Evolutionary conservation across 495 filamentous ascomycete species (phyloP).

Genomic region (Trichoderma asperelloides): DNA sequence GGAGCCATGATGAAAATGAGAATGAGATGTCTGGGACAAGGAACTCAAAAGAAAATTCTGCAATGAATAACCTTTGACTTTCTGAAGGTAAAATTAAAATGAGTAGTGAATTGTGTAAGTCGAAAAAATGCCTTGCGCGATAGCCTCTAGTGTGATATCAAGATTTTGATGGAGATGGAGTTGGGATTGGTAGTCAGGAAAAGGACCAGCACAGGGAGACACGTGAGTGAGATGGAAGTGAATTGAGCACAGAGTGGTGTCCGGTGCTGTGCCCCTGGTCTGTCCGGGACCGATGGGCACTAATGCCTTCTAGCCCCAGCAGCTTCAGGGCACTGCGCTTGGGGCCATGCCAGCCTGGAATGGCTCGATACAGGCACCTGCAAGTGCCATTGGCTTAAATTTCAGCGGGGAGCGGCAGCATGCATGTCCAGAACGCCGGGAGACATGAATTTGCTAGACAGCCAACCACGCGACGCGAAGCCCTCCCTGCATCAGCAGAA

Average conservation of each 20-base stretch:
- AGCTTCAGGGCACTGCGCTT: background rate
- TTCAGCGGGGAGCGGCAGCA: background rate
- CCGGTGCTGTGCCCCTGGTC: background rate
- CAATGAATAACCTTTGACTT: background rate
- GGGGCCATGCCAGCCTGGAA: background rate
- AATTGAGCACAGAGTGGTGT: background rate
- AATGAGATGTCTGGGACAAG: background rate
- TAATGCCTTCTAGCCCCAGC: background rate
- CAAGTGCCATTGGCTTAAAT: background rate
- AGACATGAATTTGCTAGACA: background rate
- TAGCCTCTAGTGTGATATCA: background rate
- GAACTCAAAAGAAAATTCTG: too few relatives aligned
- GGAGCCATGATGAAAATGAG: conserved; percentile 27
- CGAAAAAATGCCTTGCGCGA: background rate
- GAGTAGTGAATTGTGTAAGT: background rate
- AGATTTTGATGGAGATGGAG: background rate
- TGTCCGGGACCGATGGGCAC: background rate
- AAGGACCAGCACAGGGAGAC: background rate
- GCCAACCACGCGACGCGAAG: background rate
- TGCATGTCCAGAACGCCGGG: background rate
- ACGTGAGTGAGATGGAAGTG: conserved; percentile 4
- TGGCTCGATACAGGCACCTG: background rate
- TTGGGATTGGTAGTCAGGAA: background rate
- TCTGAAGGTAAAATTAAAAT: background rate
- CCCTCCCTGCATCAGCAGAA: background rate